Evolutionary conservation across 441 rosid genomes (phyloP).

Genomic region (Corymbia citriodora): DNA sequence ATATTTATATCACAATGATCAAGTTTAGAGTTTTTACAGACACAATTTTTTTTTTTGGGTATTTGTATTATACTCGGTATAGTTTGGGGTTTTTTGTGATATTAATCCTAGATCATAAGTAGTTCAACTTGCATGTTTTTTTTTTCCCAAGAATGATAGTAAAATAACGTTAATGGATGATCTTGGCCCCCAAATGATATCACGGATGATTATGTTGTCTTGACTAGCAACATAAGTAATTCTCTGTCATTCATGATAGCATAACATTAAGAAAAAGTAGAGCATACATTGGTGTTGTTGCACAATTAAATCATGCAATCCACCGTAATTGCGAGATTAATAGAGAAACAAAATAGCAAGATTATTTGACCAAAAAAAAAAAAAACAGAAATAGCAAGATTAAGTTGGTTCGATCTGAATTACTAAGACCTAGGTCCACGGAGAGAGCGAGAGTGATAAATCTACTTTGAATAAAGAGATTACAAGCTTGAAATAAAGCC

Average conservation of each 20-base stretch:
- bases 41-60: no score
- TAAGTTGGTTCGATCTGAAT: not conserved
- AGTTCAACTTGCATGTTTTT: not conserved
- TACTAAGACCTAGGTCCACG: not conserved
- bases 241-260: not conserved
- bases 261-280: not conserved
- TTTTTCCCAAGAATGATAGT: not conserved
- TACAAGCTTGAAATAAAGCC: not conserved
- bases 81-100: not conserved
- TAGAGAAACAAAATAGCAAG: not conserved
- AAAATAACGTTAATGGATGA: not conserved
- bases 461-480: not conserved
- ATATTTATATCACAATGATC: no score
- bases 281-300: no score
- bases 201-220: not conserved
- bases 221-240: not conserved
- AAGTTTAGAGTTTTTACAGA: not conserved
- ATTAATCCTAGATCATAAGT: not conserved
- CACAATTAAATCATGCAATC: no score
- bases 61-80: no score
- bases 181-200: not conserved
- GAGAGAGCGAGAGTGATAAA: not conserved
- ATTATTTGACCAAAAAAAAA: no score
- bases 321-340: not conserved
- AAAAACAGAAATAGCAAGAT: not conserved